Conservation (phyloP, 2,329 filamentous ascomycete genomes). For the Fusarium sp. region DNA sequence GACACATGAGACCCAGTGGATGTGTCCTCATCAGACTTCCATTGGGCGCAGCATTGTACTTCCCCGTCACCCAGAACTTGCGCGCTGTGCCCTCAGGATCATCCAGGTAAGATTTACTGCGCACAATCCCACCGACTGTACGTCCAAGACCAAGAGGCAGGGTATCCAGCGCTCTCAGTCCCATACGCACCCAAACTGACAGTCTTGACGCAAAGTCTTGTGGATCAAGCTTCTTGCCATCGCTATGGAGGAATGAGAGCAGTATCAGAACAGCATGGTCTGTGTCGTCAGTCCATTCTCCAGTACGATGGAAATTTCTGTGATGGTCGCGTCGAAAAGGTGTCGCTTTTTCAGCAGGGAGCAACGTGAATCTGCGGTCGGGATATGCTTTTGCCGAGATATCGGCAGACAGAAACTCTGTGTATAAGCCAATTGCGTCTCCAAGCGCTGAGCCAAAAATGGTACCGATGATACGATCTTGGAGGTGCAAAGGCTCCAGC, state of each 20-base stretch:
- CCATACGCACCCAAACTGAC: slow-evolving; percentile 58
- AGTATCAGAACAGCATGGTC: slow-evolving; percentile 62
- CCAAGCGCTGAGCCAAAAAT: slow-evolving; percentile 63
- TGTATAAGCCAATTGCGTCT: slow-evolving; percentile 64
- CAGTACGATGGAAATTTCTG: slow-evolving; percentile 52
- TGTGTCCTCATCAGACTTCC: slow-evolving; percentile 65
- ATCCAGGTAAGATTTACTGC: slow-evolving; percentile 49
- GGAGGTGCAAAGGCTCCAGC: slow-evolving; percentile 38
- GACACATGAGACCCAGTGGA: slow-evolving; percentile 59
- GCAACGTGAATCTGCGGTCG: slow-evolving; percentile 52
- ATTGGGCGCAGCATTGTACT: slow-evolving; percentile 57
- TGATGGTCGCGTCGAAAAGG: slow-evolving; percentile 56
- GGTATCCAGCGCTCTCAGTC: slow-evolving; percentile 57
- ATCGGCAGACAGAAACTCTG: slow-evolving; percentile 58
- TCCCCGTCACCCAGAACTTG: slow-evolving; percentile 53
- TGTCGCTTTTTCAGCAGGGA: slow-evolving; percentile 49
- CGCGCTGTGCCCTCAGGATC: slow-evolving; percentile 54
- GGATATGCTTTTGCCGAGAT: slow-evolving; percentile 50
- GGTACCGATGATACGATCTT: slow-evolving; percentile 55
- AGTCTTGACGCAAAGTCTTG: slow-evolving; percentile 57
- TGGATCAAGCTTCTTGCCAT: slow-evolving; percentile 49
- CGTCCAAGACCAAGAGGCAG: slow-evolving; percentile 59
- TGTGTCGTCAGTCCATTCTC: slow-evolving; percentile 65
- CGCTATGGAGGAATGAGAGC: slow-evolving; percentile 58
- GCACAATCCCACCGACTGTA: slow-evolving; percentile 57